Conservation (phyloP, 129 eudicot species). For the Centrapalus pauciflorus region DNA sequence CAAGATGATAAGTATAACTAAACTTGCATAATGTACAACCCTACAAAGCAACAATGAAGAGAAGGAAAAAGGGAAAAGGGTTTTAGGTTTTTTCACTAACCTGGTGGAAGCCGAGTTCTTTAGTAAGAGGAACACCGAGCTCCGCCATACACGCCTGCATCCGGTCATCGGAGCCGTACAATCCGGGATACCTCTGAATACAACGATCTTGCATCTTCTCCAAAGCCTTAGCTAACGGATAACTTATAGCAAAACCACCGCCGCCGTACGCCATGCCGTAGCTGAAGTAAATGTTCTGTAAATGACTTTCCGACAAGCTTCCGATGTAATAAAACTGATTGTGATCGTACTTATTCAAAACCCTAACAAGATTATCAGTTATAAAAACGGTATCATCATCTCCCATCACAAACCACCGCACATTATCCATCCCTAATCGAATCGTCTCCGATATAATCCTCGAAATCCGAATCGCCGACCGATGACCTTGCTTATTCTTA, state of each 20-base stretch:
- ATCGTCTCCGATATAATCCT: slow-evolving; percentile 80
- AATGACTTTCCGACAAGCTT: slow-evolving; percentile 77
- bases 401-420: slow-evolving; percentile 94
- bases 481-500: slow-evolving; percentile 74
- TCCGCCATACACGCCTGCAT: slow-evolving; percentile 99
- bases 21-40: slow-evolving; percentile 14
- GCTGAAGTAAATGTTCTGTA: slow-evolving; percentile 84
- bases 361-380: slow-evolving; percentile 78
- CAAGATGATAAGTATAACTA: slow-evolving; percentile 1
- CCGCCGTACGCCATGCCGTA: slow-evolving; percentile 98
- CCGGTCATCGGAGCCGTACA: slow-evolving; percentile 93
- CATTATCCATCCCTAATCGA: slow-evolving; percentile 51
- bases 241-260: slow-evolving; percentile 93
- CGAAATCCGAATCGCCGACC: slow-evolving; percentile 91
- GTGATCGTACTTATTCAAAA: slow-evolving; percentile 82
- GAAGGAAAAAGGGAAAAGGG: neutral
- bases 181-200: slow-evolving; percentile 79
- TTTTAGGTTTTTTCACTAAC: slow-evolving; percentile 29
- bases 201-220: slow-evolving; percentile 85
- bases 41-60: neutral
- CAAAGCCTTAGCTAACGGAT: slow-evolving; percentile 77
- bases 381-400: slow-evolving; percentile 93
- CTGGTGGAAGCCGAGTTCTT: slow-evolving; percentile 95
- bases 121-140: slow-evolving; percentile 95
- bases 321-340: slow-evolving; percentile 84